Conservation (phyloP, 2,329 filamentous ascomycete species). For the Colletotrichum chlorophyti region DNA sequence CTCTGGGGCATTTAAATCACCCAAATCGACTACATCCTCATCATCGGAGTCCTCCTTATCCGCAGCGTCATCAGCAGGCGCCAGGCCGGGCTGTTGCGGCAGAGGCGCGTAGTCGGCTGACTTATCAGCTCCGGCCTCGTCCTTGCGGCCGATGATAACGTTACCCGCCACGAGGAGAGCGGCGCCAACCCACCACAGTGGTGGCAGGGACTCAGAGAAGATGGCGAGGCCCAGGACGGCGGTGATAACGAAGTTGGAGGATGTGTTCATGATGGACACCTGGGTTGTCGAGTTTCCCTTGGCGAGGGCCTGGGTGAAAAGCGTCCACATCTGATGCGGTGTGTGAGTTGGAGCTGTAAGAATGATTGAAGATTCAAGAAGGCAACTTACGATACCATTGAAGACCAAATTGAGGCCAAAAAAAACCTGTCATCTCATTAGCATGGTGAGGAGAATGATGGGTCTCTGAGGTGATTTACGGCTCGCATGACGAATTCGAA, state of each 20-base stretch:
- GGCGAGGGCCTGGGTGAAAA: slow-evolving; percentile 81
- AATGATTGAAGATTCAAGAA: not conserved
- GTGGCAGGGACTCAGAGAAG: slow-evolving; percentile 75
- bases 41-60: slow-evolving; percentile 36
- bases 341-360: not conserved
- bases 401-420: slow-evolving; percentile 78
- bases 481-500: slow-evolving; percentile 57
- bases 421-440: slow-evolving; percentile 62
- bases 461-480: slow-evolving; percentile 46
- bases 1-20: slow-evolving; percentile 31
- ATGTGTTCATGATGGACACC: slow-evolving; percentile 83
- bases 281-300: slow-evolving; percentile 78
- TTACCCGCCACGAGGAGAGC: slow-evolving; percentile 76
- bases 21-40: slow-evolving; percentile 44
- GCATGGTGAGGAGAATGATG: not conserved
- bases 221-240: slow-evolving; percentile 74
- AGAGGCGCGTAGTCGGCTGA: slow-evolving; percentile 38
- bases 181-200: slow-evolving; percentile 80
- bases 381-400: slow-evolving; percentile 67
- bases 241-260: slow-evolving; percentile 81
- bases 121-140: slow-evolving; percentile 51
- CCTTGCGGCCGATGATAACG: slow-evolving; percentile 77
- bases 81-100: slow-evolving; percentile 31
- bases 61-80: slow-evolving; percentile 18
- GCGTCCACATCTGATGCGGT: slow-evolving; percentile 73